A percentile compares a stretch with the other conserved stretches of the same genome.
Evolutionary conservation across 1,284 basidiomycete species (phyloP).

Genomic region (Cryptococcus sp.): DNA sequence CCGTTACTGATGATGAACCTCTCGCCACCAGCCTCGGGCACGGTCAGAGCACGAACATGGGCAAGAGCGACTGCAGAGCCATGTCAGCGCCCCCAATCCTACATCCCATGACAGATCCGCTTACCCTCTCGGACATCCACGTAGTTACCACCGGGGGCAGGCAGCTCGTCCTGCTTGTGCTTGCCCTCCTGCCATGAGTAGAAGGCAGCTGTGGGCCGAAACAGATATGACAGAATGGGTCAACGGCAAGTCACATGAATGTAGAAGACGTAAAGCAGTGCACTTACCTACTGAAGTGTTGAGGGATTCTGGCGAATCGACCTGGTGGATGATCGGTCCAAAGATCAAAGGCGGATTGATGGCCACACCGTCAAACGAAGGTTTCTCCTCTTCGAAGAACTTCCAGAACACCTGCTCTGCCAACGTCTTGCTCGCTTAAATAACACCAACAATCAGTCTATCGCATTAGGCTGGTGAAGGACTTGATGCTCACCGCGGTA

Average conservation of each 20-base stretch:
- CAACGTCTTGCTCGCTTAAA: constrained; percentile 60
- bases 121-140: constrained; percentile 60
- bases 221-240: neutral
- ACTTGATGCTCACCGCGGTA: constrained; percentile 6
- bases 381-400: constrained; percentile 62
- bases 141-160: constrained; percentile 53
- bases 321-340: constrained; percentile 59
- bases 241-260: no score
- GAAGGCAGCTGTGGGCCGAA: constrained; percentile 37
- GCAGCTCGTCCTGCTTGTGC: constrained; percentile 50
- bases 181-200: constrained; percentile 52
- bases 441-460: no score
- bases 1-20: constrained; percentile 60
- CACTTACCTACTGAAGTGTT: constrained; percentile 58
- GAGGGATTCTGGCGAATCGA: constrained; percentile 55
- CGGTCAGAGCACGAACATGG: constrained; percentile 61
- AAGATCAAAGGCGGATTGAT: constrained; percentile 59
- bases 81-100: neutral
- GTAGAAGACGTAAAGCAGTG: neutral
- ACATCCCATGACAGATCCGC: neutral
- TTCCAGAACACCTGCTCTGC: constrained; percentile 62
- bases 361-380: constrained; percentile 60
- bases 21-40: constrained; percentile 62
- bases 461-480: no score
- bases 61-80: constrained; percentile 57